A percentile compares a stretch with the other conserved stretches of the same genome.
These are phyloP conservation scores for Lithocarpus polystachyus DNA, from an alignment of 306 rosid species.

Conservation along the genomic window DNA sequence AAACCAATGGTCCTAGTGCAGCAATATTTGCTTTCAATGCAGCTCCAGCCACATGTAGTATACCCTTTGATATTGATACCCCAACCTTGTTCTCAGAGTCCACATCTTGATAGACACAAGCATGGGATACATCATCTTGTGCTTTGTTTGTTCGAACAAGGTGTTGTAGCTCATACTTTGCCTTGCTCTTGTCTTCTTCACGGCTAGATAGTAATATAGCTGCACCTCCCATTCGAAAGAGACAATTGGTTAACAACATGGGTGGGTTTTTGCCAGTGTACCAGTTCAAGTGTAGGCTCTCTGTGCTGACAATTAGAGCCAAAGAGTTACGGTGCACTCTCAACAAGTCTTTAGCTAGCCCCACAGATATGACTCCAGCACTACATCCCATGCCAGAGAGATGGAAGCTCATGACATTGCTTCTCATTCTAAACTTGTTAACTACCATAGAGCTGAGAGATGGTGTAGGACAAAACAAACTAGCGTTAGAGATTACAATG, in stretches of 20 bases:
- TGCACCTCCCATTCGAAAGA: slow-evolving; percentile 64
- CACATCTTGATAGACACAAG: slow-evolving; percentile 41
- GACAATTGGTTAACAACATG: slow-evolving; percentile 60
- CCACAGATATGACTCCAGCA: slow-evolving; percentile 50
- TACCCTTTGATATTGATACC: slow-evolving; percentile 40
- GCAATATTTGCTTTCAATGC: slow-evolving; percentile 45
- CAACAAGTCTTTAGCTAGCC: slow-evolving; percentile 54
- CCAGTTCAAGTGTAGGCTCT: slow-evolving; percentile 43
- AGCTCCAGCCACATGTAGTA: slow-evolving; percentile 47
- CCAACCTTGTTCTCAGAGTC: slow-evolving; percentile 45
- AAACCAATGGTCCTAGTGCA: slow-evolving; percentile 52
- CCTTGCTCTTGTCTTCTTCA: slow-evolving; percentile 37
- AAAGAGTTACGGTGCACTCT: slow-evolving; percentile 51
- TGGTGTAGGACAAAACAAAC: slow-evolving; percentile 56
- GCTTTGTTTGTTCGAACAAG: slow-evolving; percentile 55
- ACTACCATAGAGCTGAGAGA: slow-evolving; percentile 48
- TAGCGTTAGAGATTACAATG: slow-evolving; percentile 41
- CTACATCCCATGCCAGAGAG: slow-evolving; percentile 76
- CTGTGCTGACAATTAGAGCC: slow-evolving; percentile 62
- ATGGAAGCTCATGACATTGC: slow-evolving; percentile 48
- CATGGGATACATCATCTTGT: slow-evolving; percentile 46
- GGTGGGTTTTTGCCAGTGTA: slow-evolving; percentile 53
- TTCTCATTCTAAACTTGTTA: slow-evolving; percentile 53
- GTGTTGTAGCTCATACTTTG: slow-evolving; percentile 51
- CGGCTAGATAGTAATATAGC: slow-evolving; percentile 58